Evolutionary conservation across 2,329 filamentous ascomycete species (phyloP), one percentile per base, ranked within the genome.

Genomic region (Talaromyces sp.): DNA sequence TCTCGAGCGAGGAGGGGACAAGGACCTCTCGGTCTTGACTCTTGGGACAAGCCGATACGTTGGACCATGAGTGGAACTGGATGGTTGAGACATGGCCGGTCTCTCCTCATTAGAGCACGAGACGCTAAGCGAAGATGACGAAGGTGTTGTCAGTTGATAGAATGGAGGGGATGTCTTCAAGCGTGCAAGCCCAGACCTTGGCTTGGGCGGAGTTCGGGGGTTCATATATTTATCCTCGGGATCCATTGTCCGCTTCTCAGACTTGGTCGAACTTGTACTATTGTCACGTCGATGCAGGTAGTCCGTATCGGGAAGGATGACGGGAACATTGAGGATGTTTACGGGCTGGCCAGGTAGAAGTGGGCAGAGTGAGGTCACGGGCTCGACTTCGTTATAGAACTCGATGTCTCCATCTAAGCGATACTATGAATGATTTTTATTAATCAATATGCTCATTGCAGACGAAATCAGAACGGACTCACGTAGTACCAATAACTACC

Each of bases 401-500:
- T 97, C 93, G 39, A 87, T 82, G 57, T 89, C 87, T 70, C 89
- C 88, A 76, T 97, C 88, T 48, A 97, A 77, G 74, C 93, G 88
- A 78, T 97, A 97, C 91, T 96, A 75, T 68, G 47, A 31, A 43
- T 22, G 14, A 48, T 41, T 7, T n/a, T 19, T 19, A 41, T 48
- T 19, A 59, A 35, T 31, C 22, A 5, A 14, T 10, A 19, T 31
- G 24, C 5, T 16, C n/a, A n/a, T 22, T 37, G n/a, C 3, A 39
- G 31, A 13, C 27, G 4, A n/a, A 35, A 47, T 65, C 41, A 35
- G 60, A 50, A 24, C 59, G 52, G 59, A 84, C 90, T 79, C 82
- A 96, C 92, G 79, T 95, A 97, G 82, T 96, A 98, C 85, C 94
- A 97, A 78, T 97, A 97, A 16, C 90, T 95, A 66, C 90, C 88